These are phyloP conservation scores for Ophiostoma triangulosporum DNA, from an alignment of 2,329 filamentous ascomycete species.

Conservation along the genomic window DNA sequence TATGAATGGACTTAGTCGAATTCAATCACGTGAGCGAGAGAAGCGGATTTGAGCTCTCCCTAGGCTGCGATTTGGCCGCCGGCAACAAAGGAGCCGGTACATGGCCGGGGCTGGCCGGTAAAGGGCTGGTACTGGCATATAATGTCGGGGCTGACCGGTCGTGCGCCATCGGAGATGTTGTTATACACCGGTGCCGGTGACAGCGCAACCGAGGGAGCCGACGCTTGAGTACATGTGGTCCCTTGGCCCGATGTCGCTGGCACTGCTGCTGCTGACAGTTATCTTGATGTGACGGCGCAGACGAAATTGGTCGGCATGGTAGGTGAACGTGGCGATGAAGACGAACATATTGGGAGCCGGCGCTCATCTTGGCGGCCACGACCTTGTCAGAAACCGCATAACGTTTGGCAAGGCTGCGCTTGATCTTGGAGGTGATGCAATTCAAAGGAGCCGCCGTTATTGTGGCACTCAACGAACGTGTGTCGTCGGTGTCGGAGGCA, in stretches of 20 bases:
- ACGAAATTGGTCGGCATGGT: constrained; percentile 23
- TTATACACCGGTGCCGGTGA: no score
- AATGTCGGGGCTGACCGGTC: no score
- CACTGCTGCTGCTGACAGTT: constrained; percentile 11
- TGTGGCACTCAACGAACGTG: constrained; percentile 17
- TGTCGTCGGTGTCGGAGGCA: constrained; percentile 13
- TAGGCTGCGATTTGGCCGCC: no score
- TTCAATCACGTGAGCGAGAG: no score
- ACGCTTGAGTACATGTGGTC: no score
- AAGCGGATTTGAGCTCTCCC: no score
- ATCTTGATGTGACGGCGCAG: constrained; percentile 16
- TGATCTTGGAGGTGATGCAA: constrained; percentile 16
- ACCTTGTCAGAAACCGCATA: constrained; percentile 13
- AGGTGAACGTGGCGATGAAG: constrained; percentile 31
- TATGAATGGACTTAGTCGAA: no score
- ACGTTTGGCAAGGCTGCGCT: constrained; percentile 14
- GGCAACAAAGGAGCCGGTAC: no score
- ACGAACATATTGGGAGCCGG: constrained; percentile 17
- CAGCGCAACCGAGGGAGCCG: not conserved
- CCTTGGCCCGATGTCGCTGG: constrained; percentile 19
- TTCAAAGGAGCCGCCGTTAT: constrained; percentile 19
- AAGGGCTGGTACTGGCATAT: no score
- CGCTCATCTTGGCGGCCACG: constrained; percentile 18
- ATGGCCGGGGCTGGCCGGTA: no score
- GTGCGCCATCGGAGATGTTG: no score